phyloP scores from a whole-genome alignment of 2,329 filamentous ascomycete species.

The Ophiostoma sp. region DNA sequence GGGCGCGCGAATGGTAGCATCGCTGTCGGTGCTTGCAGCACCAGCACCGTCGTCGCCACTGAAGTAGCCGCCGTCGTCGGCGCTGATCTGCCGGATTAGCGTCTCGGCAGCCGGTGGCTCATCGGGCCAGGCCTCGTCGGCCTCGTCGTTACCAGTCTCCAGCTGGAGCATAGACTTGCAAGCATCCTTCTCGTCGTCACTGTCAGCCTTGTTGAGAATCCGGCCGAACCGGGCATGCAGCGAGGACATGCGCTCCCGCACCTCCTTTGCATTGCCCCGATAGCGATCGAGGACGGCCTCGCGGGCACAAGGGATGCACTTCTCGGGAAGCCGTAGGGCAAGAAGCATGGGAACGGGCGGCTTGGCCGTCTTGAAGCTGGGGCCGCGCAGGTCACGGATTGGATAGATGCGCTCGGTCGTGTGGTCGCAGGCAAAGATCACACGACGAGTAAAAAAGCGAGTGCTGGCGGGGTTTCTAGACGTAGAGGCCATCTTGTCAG shows the following conservation, averaged over 20 bases:
- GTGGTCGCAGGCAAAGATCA: conserved; percentile 23
- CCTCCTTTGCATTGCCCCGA: not conserved
- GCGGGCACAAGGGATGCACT: conserved; percentile 14
- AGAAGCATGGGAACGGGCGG: conserved; percentile 8
- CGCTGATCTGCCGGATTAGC: not conserved
- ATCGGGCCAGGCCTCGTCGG: conserved; percentile 13
- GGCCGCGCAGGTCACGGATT: conserved; percentile 1
- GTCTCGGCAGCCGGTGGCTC: not conserved
- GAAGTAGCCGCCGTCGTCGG: not conserved
- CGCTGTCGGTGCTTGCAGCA: too few relatives aligned
- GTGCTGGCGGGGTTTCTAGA: not conserved
- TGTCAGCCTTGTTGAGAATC: not conserved
- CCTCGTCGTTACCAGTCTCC: not conserved
- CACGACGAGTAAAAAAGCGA: conserved; percentile 15
- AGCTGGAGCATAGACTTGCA: too few relatives aligned
- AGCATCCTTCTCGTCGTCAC: not conserved
- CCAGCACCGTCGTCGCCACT: not conserved
- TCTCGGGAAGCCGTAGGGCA: conserved; percentile 10
- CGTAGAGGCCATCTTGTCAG: not conserved
- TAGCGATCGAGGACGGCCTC: not conserved
- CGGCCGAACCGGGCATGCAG: conserved; percentile 9
- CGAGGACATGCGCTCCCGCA: not conserved
- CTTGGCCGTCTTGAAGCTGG: not conserved
- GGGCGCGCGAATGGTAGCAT: not conserved
- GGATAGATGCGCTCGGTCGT: conserved; percentile 5